Base-by-base conservation (phyloP, 495 filamentous ascomycete genomes). In the Hypoxylon rickii region DNA sequence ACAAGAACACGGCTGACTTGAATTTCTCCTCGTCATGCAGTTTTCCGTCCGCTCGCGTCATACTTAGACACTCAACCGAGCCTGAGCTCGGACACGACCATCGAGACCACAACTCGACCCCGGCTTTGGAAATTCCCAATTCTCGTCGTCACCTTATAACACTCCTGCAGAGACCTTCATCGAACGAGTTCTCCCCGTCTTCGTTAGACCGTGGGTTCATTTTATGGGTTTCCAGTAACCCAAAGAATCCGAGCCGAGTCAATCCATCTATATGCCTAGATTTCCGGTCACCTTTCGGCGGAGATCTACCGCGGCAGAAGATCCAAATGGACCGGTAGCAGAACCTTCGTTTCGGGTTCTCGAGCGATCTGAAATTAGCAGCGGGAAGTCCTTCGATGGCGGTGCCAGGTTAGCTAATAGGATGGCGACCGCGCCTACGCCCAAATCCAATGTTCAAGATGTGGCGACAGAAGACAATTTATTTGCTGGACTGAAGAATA, bases 381-480 rank as follows among this genome's bases (percentile, higher is more conserved):
- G 44, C 34, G 68, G 65, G 7, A 77, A 75, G 46, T 66, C 73
- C 1, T 76, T 79, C 29, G 77, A 79, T 51, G 68, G 71, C 34
- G 70, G 70, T 29, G 66, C 51, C 16, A 70, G 66, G 36, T 46
- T 73, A 31, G 55, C 69, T 7, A 55, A 51, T 37, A 66, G 55
- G 45, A 66, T 65, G 37, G 66, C 69, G 16, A 40, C 61, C 36
- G 44, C 65, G 36, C 48, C 61, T 11, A 42, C 65, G 36, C 48
- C 61, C 10, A 62, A 55, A 29, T 51, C 65, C 22, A 67, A 44
- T 21, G 46, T 51, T 18, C 58, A 67, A 10, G 72, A 76, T 19
- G 66, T 68, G 53, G 73, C 46, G 55, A 73, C 64, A 55, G 78
- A 74, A 38, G 82, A 76, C 73, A 87, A 77, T 73, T 85, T 77